phyloP scores from a whole-genome alignment of 2,329 filamentous ascomycete genomes.

The Fusarium sublunatum region DNA sequence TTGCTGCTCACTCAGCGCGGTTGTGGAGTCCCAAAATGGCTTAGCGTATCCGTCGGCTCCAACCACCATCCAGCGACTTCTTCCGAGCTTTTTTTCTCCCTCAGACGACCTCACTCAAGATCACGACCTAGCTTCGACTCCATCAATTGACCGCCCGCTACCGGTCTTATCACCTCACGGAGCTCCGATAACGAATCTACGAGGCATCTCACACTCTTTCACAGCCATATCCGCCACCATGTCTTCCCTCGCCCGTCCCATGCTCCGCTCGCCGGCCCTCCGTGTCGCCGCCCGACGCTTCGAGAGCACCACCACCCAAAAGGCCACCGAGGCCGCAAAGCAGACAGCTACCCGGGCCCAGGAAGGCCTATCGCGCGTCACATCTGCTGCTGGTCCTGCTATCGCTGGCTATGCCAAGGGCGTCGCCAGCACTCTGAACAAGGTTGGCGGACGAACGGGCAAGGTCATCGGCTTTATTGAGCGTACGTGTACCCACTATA shows the following conservation, averaged over 20 bases:
- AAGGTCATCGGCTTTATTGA: slow-evolving; percentile 82
- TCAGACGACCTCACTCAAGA: slow-evolving; percentile 48
- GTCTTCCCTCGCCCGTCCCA: slow-evolving; percentile 56
- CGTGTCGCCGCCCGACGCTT: slow-evolving; percentile 65
- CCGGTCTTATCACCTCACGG: slow-evolving; percentile 42
- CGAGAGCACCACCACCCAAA: slow-evolving; percentile 67
- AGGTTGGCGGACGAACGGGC: slow-evolving; percentile 86
- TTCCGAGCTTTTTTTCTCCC: slow-evolving; percentile 63
- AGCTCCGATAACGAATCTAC: slow-evolving; percentile 45
- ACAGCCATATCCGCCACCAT: slow-evolving; percentile 47
- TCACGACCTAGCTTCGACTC: slow-evolving; percentile 44
- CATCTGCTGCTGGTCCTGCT: slow-evolving; percentile 81
- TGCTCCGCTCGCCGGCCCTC: slow-evolving; percentile 60
- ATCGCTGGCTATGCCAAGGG: slow-evolving; percentile 76
- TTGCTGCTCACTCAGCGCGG: slow-evolving; percentile 34
- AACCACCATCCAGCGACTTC: slow-evolving; percentile 54
- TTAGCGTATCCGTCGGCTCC: slow-evolving; percentile 47
- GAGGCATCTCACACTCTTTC: slow-evolving; percentile 38
- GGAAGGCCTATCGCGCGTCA: slow-evolving; percentile 84
- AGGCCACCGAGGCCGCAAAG: slow-evolving; percentile 58
- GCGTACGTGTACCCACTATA: slow-evolving; percentile 70
- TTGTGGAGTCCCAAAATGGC: slow-evolving; percentile 44
- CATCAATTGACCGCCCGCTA: slow-evolving; percentile 53
- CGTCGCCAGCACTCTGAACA: slow-evolving; percentile 73
- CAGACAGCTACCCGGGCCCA: slow-evolving; percentile 72